Evolutionary conservation across 2,329 filamentous ascomycete species (phyloP), one percentile per base, ranked within the genome.

Genomic region (Fusarium protoensiforme): DNA sequence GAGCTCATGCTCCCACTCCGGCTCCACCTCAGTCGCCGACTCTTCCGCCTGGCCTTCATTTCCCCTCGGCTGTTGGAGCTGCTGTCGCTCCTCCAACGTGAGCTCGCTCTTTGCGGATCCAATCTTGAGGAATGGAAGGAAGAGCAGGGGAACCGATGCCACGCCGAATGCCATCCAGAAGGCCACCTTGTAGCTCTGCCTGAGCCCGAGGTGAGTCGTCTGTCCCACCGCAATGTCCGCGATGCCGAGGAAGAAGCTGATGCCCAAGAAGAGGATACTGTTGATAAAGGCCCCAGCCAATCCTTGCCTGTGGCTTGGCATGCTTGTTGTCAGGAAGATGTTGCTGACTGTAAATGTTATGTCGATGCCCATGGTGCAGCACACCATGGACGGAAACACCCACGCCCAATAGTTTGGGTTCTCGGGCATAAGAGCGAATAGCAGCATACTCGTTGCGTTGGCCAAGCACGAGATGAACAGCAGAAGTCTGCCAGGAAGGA

Each of bases 281-380:
- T 92, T 92, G 72, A 91, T 88, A 51, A 93, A 77, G 0, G 89
- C 90, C 3, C 91, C 92, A 0, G 91, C 92, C 2, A 93, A 81
- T 0, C 91, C 91, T 75, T 93, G 91, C 69, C 87, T 84, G 13
- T 85, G 82, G 9, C 84, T 84, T 0, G 90, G 89, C 59, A 93
- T 79, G 18, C 85, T 88, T 0, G 90, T 92, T 0, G 91, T 92
- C 61, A 92, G 88, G 78, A 92, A 93, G 61, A 93, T 87, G 70
- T 91, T 92, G 35, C 90, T 87, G 3, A 93, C 85, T 65, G 89
- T 92, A 80, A 89, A 92, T 8, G 88, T 88, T 51, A 93, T 86
- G 73, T 93, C 92, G 63, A 93, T 90, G 5, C 89, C 90, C 24
- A 92, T 81, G 0, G 91, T 92, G 16, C 86, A 87, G 65, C 87